Evolutionary conservation across 2,329 filamentous ascomycete genomes (phyloP).

Genomic region (Ophiostoma ulmi): DNA sequence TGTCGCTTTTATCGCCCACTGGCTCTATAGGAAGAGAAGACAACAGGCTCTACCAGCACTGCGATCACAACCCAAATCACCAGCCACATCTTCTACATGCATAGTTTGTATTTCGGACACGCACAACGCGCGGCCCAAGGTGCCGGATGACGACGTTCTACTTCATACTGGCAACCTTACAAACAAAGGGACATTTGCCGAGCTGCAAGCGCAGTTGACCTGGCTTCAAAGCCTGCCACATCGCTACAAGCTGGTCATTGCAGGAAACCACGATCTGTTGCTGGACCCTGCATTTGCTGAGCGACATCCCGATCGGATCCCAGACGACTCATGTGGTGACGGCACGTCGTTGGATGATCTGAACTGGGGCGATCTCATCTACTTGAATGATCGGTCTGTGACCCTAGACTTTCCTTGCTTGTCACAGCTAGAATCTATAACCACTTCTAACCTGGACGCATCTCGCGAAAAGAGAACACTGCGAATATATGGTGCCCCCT

Average conservation of each 20-base stretch:
- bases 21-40: neutral
- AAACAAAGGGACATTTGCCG: neutral
- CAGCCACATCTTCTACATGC: neutral
- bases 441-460: neutral
- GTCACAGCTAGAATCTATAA: neutral
- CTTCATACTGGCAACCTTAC: neutral
- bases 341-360: slow-evolving; percentile 25
- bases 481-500: slow-evolving; percentile 29
- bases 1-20: neutral
- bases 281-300: slow-evolving; percentile 21
- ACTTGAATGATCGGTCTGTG: neutral
- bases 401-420: neutral
- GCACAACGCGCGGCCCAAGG: neutral
- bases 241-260: slow-evolving; percentile 31
- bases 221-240: neutral
- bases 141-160: neutral
- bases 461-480: slow-evolving; percentile 25
- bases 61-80: neutral
- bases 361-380: slow-evolving; percentile 27
- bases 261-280: slow-evolving; percentile 28
- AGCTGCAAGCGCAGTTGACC: neutral
- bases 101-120: neutral
- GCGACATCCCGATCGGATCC: slow-evolving; percentile 22
- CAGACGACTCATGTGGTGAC: slow-evolving; percentile 22
- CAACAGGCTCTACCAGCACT: neutral